phyloP scores from a whole-genome alignment of 2,329 filamentous ascomycete genomes.

The Alternaria sp. region DNA sequence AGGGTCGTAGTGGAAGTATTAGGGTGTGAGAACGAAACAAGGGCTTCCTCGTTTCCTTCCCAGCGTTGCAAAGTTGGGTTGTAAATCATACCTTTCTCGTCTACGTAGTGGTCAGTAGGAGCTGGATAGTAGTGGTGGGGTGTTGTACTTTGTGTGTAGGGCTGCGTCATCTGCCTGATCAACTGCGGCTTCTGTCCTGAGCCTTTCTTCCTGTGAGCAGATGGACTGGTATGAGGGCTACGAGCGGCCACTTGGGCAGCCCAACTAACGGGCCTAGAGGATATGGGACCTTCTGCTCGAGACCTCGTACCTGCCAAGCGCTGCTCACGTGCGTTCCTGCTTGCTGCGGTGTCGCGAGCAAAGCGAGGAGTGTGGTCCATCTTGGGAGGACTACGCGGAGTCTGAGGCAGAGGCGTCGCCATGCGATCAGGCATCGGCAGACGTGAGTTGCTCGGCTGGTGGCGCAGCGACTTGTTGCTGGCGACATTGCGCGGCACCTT shows the following conservation, averaged over 20 bases:
- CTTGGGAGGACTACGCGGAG: slow-evolving; percentile 63
- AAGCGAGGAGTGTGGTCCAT: slow-evolving; percentile 65
- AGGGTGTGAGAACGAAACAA: slow-evolving; percentile 71
- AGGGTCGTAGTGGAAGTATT: slow-evolving; percentile 56
- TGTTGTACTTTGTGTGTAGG: slow-evolving; percentile 78
- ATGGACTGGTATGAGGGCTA: slow-evolving; percentile 58
- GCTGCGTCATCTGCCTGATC: slow-evolving; percentile 82
- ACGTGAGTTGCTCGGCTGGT: slow-evolving; percentile 55
- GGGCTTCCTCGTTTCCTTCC: slow-evolving; percentile 93
- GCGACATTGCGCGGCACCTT: slow-evolving; percentile 77
- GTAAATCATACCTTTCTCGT: slow-evolving; percentile 94
- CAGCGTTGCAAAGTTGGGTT: slow-evolving; percentile 86
- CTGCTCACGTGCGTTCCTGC: slow-evolving; percentile 68
- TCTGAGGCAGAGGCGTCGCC: slow-evolving; percentile 55
- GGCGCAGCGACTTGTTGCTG: slow-evolving; percentile 67
- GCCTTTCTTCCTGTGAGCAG: slow-evolving; percentile 54
- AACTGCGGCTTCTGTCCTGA: slow-evolving; percentile 79
- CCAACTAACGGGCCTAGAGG: slow-evolving; percentile 64
- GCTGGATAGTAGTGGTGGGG: slow-evolving; percentile 1
- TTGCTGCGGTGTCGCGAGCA: slow-evolving; percentile 70
- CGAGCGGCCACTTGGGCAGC: slow-evolving; percentile 61
- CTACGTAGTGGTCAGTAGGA: slow-evolving; percentile 54
- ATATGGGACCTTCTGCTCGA: slow-evolving; percentile 56
- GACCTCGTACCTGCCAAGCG: slow-evolving; percentile 57
- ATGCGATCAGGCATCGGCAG: slow-evolving; percentile 53